These are phyloP conservation scores for Colletotrichum echinochloae DNA, from an alignment of 2,329 filamentous ascomycete species.

Conservation along the genomic window DNA sequence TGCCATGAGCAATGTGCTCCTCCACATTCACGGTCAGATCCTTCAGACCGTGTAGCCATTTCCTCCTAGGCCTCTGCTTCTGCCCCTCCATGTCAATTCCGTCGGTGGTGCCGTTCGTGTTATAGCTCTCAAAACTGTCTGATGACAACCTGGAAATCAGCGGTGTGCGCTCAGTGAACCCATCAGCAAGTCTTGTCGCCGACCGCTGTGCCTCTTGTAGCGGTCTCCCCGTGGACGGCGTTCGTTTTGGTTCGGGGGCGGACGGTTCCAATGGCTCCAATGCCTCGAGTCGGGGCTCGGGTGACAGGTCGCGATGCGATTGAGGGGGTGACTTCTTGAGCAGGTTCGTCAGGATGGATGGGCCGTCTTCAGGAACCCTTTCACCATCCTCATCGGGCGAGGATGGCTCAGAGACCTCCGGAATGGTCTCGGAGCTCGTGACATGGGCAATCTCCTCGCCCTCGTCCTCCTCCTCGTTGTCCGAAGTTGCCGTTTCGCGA, in stretches of 20 bases:
- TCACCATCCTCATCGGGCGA: constrained; percentile 55
- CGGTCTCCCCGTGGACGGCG: constrained; percentile 10
- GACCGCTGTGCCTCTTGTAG: constrained; percentile 34
- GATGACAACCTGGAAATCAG: constrained; percentile 55
- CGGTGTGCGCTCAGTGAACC: constrained; percentile 60
- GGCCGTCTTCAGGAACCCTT: constrained; percentile 48
- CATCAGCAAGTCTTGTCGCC: constrained; percentile 33
- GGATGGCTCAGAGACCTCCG: constrained; percentile 70
- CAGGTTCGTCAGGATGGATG: constrained; percentile 62
- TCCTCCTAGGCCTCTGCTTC: constrained; percentile 51
- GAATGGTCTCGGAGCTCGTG: constrained; percentile 63
- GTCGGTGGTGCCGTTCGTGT: constrained; percentile 45
- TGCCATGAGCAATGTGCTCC: constrained; percentile 47
- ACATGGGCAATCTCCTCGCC: constrained; percentile 29
- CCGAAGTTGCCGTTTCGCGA: constrained; percentile 45
- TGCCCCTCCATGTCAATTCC: constrained; percentile 63
- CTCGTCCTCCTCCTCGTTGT: constrained; percentile 45
- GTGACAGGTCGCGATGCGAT: constrained; percentile 45
- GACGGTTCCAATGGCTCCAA: constrained; percentile 35
- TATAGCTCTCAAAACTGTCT: constrained; percentile 40
- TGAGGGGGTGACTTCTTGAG: constrained; percentile 62
- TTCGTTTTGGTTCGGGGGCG: constrained; percentile 26
- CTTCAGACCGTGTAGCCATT: constrained; percentile 52
- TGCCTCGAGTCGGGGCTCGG: constrained; percentile 43
- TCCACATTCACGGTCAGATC: constrained; percentile 50